Evolutionary conservation across 106 monocot species (phyloP).

Genomic region (Dioscorea dumetorum): DNA sequence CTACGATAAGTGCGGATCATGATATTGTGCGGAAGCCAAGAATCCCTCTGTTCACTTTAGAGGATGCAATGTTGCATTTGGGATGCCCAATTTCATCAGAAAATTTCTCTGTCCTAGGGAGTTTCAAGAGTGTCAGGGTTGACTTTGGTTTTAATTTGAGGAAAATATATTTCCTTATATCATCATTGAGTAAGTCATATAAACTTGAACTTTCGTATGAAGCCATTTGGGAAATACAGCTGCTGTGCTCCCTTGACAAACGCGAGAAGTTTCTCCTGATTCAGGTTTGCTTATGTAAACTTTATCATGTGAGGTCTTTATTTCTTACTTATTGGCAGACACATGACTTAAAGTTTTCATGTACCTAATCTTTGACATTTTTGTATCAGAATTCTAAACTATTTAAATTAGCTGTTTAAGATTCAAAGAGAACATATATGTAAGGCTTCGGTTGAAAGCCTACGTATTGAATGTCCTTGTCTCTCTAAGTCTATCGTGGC

Average conservation of each 20-base stretch:
- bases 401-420: too few species aligned
- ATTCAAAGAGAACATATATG: too few species aligned
- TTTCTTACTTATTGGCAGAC: too few species aligned
- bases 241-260: conserved; percentile 19
- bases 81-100: conserved; percentile 43
- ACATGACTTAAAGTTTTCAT: too few species aligned
- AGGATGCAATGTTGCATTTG: conserved; percentile 34
- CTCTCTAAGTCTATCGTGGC: too few species aligned
- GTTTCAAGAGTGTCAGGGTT: conserved; percentile 21
- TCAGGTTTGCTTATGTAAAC: conserved; percentile 31
- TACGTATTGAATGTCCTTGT: too few species aligned
- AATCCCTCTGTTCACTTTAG: conserved; percentile 24
- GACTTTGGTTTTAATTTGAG: conserved; percentile 62
- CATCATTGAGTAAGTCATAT: conserved; percentile 16
- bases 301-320: not conserved
- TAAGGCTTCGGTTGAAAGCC: too few species aligned
- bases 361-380: too few species aligned
- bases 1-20: conserved; percentile 20
- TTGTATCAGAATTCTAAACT: too few species aligned
- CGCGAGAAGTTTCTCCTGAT: conserved; percentile 46
- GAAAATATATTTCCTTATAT: conserved; percentile 52
- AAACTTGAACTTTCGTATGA: conserved; percentile 80
- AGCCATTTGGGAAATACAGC: conserved; percentile 89
- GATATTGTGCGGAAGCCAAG: conserved; percentile 73
- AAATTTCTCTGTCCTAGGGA: conserved; percentile 46